A percentile compares a stretch with the other conserved stretches of the same genome.
Conservation (phyloP, 768 basidiomycete genomes). For the Tricholoma saponaceum region DNA sequence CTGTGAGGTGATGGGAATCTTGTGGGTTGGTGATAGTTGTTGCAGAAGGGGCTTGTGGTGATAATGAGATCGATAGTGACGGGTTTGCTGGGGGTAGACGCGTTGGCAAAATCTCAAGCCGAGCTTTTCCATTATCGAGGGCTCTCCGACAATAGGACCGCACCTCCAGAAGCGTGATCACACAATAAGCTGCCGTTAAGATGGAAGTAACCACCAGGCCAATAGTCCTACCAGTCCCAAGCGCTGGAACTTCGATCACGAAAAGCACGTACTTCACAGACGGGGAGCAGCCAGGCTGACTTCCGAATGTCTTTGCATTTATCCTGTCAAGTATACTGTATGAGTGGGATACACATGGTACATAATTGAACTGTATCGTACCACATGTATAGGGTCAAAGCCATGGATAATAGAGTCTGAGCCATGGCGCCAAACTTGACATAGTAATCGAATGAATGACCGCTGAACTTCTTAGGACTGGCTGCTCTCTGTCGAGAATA, state of each 20-base stretch:
- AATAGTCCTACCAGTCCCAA: constrained; percentile 25
- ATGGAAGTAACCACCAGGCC: constrained; percentile 28
- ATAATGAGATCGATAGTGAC: background rate
- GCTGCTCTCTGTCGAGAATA: constrained; percentile 35
- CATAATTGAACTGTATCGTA: constrained; percentile 8
- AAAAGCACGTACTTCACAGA: constrained; percentile 32
- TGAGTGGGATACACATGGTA: background rate
- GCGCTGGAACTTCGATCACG: constrained; percentile 25
- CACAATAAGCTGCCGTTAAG: constrained; percentile 25
- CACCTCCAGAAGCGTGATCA: constrained; percentile 32
- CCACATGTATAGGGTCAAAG: constrained; percentile 35
- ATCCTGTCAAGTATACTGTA: constrained; percentile 19
- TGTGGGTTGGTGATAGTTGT: background rate
- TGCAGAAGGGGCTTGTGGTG: background rate
- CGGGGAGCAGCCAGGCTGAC: constrained; percentile 22
- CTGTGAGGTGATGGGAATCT: background rate
- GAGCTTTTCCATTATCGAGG: background rate
- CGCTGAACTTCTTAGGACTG: constrained; percentile 7
- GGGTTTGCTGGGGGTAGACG: background rate
- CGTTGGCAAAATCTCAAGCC: background rate
- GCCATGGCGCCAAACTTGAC: constrained; percentile 35
- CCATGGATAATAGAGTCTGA: constrained; percentile 36
- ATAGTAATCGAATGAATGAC: constrained; percentile 22
- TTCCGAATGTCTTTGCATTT: constrained; percentile 25
- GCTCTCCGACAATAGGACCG: constrained; percentile 22